Evolutionary conservation across 2,329 filamentous ascomycete genomes (phyloP).

Genomic region (Pestalotiopsis sp.): DNA sequence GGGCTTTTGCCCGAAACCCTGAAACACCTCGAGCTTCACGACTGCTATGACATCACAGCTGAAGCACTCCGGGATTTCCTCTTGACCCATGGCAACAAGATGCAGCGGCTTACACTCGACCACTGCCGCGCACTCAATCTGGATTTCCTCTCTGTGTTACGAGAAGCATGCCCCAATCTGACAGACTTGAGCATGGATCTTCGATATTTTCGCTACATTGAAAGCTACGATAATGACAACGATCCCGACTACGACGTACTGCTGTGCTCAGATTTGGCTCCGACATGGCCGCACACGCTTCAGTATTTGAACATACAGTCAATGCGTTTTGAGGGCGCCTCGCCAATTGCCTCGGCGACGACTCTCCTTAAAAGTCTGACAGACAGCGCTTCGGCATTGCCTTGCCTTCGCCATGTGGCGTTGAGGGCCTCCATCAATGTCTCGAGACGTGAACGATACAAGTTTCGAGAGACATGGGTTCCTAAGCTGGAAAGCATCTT

Average conservation of each 20-base stretch:
- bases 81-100: constrained; percentile 62
- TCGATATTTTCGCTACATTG: constrained; percentile 73
- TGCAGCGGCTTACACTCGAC: constrained; percentile 69
- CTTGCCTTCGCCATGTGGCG: constrained; percentile 67
- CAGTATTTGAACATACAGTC: constrained; percentile 74
- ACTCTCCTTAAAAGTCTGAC: constrained; percentile 80
- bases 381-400: constrained; percentile 67
- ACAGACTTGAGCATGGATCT: constrained; percentile 75
- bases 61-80: constrained; percentile 68
- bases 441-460: constrained; percentile 79
- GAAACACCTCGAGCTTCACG: constrained; percentile 70
- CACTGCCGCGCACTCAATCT: constrained; percentile 81
- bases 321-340: constrained; percentile 60
- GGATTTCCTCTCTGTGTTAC: constrained; percentile 70
- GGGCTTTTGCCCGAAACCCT: constrained; percentile 67
- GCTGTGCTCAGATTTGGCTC: constrained; percentile 64
- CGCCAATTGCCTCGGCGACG: constrained; percentile 64
- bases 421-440: constrained; percentile 79
- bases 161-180: constrained; percentile 68
- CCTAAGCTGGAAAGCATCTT: constrained; percentile 70
- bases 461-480: constrained; percentile 79
- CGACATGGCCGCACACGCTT: constrained; percentile 76
- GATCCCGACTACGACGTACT: constrained; percentile 75
- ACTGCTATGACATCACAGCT: constrained; percentile 76
- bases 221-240: constrained; percentile 64